These are phyloP conservation scores for Nemophila menziesii DNA, from an alignment of 257 asterid species.

Conservation along the genomic window DNA sequence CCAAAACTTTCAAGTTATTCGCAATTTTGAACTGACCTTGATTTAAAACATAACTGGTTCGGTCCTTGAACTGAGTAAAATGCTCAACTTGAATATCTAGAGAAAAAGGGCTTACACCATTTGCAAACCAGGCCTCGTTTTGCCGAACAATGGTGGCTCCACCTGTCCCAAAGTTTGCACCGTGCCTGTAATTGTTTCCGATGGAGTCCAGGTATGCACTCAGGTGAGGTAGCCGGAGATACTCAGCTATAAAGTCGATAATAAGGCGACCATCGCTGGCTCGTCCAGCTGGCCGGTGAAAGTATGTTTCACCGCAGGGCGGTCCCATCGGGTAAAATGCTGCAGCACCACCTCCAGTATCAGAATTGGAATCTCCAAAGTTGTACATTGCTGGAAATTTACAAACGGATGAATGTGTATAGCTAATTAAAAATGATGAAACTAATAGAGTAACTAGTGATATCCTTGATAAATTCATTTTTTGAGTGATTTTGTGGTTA, in stretches of 20 bases:
- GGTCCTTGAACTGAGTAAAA: constrained; percentile 34
- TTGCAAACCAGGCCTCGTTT: constrained; percentile 34
- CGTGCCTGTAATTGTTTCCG: constrained; percentile 37
- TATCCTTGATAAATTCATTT: too few relatives aligned
- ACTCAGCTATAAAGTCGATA: constrained; percentile 53
- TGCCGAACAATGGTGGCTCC: constrained; percentile 53
- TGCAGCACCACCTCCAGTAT: constrained; percentile 78
- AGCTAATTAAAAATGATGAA: neutral
- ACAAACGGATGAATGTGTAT: constrained; percentile 28
- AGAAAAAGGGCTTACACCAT: constrained; percentile 46
- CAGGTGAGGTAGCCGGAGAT: constrained; percentile 32
- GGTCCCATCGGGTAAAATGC: constrained; percentile 54
- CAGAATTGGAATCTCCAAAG: constrained; percentile 85
- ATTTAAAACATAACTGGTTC: constrained; percentile 27
- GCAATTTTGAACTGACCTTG: constrained; percentile 16
- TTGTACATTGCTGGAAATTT: constrained; percentile 65
- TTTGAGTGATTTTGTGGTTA: neutral
- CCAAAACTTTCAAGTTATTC: too few relatives aligned
- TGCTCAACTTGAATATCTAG: constrained; percentile 62
- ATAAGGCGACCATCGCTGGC: constrained; percentile 64
- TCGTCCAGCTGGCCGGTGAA: constrained; percentile 51
- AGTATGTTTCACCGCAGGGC: constrained; percentile 54
- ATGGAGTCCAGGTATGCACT: constrained; percentile 59
- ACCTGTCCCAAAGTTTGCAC: constrained; percentile 77
- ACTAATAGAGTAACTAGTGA: constrained; percentile 6